These are phyloP conservation scores for Nelumbo lutea DNA, from an alignment of 164 flowering plant species.

Conservation along the genomic window DNA sequence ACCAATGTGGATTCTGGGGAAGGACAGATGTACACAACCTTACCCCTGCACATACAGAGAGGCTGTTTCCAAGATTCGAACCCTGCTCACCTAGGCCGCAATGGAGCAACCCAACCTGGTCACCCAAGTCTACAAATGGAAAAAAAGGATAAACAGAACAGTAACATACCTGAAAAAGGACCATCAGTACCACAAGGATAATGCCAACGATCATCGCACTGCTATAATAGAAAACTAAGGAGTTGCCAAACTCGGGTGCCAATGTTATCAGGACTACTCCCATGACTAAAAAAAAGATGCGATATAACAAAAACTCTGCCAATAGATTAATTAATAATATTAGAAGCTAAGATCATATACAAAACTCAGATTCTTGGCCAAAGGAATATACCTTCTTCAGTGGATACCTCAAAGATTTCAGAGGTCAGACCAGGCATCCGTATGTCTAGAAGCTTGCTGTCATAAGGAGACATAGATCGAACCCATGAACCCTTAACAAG, in stretches of 20 bases:
- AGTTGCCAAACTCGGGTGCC: conserved; percentile 64
- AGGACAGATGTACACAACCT: too few species aligned
- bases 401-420: conserved; percentile 46
- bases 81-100: too few species aligned
- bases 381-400: conserved; percentile 62
- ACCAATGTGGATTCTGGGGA: too few species aligned
- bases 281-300: conserved; percentile 48
- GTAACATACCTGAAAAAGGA: conserved; percentile 78
- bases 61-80: too few species aligned
- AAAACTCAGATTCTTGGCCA: not conserved
- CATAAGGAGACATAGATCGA: conserved; percentile 80
- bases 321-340: conserved; percentile 10
- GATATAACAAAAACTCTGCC: conserved; percentile 66
- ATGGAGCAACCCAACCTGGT: too few species aligned
- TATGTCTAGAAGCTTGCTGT: conserved; percentile 62
- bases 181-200: conserved; percentile 69
- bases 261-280: conserved; percentile 53
- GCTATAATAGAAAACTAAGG: conserved; percentile 70
- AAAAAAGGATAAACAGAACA: not conserved
- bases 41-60: too few species aligned
- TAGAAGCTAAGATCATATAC: not conserved
- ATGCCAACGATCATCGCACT: conserved; percentile 85
- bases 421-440: conserved; percentile 38
- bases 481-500: conserved; percentile 65
- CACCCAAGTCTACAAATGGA: not conserved